These are phyloP conservation scores for Leccinum pallidistipes DNA, from an alignment of 1,284 basidiomycete species.

Conservation along the genomic window DNA sequence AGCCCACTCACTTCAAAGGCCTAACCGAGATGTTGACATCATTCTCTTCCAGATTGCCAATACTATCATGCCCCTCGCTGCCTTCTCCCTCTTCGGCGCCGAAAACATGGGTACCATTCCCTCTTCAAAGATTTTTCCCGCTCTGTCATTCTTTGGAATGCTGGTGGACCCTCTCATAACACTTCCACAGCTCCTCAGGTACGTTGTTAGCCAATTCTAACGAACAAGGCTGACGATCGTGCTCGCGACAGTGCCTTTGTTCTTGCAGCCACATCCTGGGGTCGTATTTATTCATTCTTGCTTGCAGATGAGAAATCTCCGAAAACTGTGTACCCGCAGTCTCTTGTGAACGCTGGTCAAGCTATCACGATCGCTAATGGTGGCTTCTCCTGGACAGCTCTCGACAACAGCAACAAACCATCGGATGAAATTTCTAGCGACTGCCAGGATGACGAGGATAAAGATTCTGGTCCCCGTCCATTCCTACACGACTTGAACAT, in stretches of 20 bases:
- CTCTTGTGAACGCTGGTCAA: conserved; percentile 13
- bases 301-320: conserved; percentile 29
- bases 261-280: conserved; percentile 34
- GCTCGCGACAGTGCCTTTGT: conserved; percentile 34
- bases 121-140: conserved; percentile 28
- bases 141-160: conserved; percentile 34
- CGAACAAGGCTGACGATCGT: background rate
- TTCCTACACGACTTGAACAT: conserved; percentile 43
- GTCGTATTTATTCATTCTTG: conserved; percentile 27
- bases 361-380: conserved; percentile 27
- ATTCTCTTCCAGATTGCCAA: conserved; percentile 21
- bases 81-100: conserved; percentile 32
- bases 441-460: conserved; percentile 13
- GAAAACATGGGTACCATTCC: conserved; percentile 28
- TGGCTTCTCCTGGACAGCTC: conserved; percentile 25
- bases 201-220: background rate
- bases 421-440: conserved; percentile 10
- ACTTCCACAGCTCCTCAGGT: conserved; percentile 32
- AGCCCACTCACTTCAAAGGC: background rate
- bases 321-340: background rate
- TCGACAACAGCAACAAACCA: conserved; percentile 4
- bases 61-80: conserved; percentile 33
- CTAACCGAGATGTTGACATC: conserved; percentile 2
- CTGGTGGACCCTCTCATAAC: conserved; percentile 32
- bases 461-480: conserved; percentile 14